Base-by-base conservation (phyloP, 768 basidiomycete species). In the Ramaria rubella region DNA sequence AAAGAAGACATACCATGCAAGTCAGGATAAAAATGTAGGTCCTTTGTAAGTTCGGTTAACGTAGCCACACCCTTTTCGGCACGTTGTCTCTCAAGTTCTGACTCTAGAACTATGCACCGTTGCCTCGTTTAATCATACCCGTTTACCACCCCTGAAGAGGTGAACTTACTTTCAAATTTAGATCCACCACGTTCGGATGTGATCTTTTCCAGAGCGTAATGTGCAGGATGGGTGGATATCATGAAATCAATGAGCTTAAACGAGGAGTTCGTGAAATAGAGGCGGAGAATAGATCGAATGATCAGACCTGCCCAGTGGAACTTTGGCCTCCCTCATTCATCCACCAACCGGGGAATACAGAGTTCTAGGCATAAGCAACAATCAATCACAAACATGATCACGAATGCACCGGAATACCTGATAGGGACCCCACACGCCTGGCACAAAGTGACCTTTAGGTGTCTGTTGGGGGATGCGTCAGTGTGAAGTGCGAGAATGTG, bases 321-420 rank as follows among this genome's bases (percentile, higher is more conserved):
- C 94, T 96, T 71, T 99, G 96, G 2, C 96, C 96, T 36, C 95
- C 96, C 71, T 99, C 96, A 65, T 94, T 99, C 93, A 97, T 96
- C 96, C 95, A 99, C 87, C 91, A 94, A 17, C 86, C 92, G 42
- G 85, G 85, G 72, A 97, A 94, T 30, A 94, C 79, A 5, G 92
- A 85, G 65, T 97, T 86, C 82, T 90, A 61, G 1, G 60, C 64
- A 45, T 53, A 12, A 59, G 57, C 40, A 49, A 31, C 19, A 30
- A 40, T 60, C 5, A 29, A 45, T 9, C 29, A 56, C 23, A 33
- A 48, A 8, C 3, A 46, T 31, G n/a, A 21, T 31, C 5, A 15
- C 9, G 6, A 3, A 48, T 19, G 50, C 19, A 42, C 9, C 17
- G 11, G n/a, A 9, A 1, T 57, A 83, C 86, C 72, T 80, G 87